Percentiles rank a stretch among this genome's conserved stretches.
Evolutionary conservation across 768 basidiomycete species (phyloP).

Genomic region (Coprinellus micaceus): DNA sequence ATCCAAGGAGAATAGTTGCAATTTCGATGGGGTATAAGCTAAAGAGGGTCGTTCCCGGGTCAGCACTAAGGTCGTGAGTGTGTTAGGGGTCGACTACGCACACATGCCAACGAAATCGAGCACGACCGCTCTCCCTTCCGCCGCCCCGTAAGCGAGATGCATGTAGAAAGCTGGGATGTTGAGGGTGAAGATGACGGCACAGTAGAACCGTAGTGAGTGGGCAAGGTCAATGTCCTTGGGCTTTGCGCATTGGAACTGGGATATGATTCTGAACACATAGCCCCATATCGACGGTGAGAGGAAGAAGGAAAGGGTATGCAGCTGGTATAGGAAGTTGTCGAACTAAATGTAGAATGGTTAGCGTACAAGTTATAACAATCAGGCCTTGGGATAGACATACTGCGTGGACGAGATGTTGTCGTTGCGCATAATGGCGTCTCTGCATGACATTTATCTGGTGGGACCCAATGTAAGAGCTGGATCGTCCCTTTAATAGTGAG

Average conservation of each 20-base stretch:
- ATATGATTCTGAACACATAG: conserved; percentile 49
- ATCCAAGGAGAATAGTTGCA: conserved; percentile 66
- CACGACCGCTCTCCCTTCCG: conserved; percentile 59
- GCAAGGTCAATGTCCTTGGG: conserved; percentile 64
- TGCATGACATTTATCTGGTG: conserved; percentile 47
- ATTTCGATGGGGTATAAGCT: conserved; percentile 62
- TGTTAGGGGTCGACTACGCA: conserved; percentile 43
- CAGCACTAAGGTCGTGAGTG: no score
- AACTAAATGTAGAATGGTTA: conserved; percentile 41
- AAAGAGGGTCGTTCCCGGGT: not conserved
- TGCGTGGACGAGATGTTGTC: conserved; percentile 67
- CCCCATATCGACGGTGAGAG: conserved; percentile 64
- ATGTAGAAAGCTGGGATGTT: conserved; percentile 60
- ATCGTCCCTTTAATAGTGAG: not conserved
- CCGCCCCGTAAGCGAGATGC: conserved; percentile 50
- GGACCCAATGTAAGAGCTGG: not conserved
- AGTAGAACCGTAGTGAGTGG: conserved; percentile 67
- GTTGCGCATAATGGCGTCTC: conserved; percentile 60
- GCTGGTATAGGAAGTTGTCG: conserved; percentile 66
- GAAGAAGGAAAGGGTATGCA: conserved; percentile 75
- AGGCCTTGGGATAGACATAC: no score
- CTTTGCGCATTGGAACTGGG: conserved; percentile 63
- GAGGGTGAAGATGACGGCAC: conserved; percentile 51
- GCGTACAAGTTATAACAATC: not conserved
- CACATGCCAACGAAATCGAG: conserved; percentile 80